Conservation (phyloP, 352 stramenopile species). For the Phytophthora syringae region DNA sequence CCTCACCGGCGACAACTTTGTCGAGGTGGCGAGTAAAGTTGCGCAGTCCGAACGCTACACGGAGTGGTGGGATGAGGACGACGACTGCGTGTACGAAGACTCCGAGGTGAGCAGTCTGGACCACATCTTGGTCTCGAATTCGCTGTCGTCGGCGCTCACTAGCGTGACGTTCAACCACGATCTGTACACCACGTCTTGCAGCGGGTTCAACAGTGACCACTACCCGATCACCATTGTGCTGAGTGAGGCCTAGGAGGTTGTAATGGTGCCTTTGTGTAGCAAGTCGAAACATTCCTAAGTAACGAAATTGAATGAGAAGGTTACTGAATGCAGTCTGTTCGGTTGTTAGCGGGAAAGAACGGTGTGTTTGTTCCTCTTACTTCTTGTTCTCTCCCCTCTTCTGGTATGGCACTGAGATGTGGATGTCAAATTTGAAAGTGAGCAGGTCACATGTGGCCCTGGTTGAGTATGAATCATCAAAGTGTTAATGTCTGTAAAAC, state of each 20-base stretch:
- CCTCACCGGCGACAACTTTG: conserved; percentile 50
- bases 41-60: conserved; percentile 54
- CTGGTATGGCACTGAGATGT: no score
- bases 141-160: conserved; percentile 42
- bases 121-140: conserved; percentile 69
- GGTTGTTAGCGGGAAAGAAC: no score
- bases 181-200: conserved; percentile 59
- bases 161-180: conserved; percentile 60
- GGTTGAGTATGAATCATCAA: no score
- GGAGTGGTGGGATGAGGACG: conserved; percentile 70
- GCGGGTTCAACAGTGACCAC: conserved; percentile 65
- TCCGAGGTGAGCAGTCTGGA: conserved; percentile 61
- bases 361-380: no score
- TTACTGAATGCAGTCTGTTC: background rate
- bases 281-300: no score
- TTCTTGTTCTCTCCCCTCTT: background rate
- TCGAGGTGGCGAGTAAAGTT: conserved; percentile 50
- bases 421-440: no score
- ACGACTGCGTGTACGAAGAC: conserved; percentile 61
- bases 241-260: conserved; percentile 14
- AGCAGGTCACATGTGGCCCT: no score
- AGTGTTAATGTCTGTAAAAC: no score
- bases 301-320: background rate
- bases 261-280: background rate
- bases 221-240: conserved; percentile 52